Percentiles rank a stretch among this genome's conserved stretches.
Conservation (phyloP, 2,329 filamentous ascomycete genomes). For the Metarhizium guizhouense region DNA sequence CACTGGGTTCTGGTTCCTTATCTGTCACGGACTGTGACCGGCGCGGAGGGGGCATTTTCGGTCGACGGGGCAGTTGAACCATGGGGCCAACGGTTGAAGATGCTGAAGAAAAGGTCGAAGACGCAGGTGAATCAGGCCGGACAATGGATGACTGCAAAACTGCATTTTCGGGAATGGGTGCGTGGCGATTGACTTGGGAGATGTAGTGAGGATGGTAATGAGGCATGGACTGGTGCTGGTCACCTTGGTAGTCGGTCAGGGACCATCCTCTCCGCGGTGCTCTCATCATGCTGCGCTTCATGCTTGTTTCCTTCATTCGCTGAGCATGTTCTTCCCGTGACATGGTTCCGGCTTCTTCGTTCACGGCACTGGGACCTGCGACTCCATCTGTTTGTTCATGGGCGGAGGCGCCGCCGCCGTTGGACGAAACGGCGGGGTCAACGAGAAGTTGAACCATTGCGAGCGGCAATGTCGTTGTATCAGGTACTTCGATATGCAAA, state of each 20-base stretch:
- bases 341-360: conserved; percentile 15
- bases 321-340: conserved; percentile 32
- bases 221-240: conserved; percentile 10
- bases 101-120: background rate
- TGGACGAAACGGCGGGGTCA: conserved; percentile 18
- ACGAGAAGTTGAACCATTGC: conserved; percentile 25
- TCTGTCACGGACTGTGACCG: conserved; percentile 54
- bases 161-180: conserved; percentile 26
- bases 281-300: conserved; percentile 26
- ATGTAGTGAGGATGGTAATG: conserved; percentile 6
- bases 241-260: conserved; percentile 33
- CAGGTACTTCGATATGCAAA: background rate
- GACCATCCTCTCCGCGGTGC: conserved; percentile 37
- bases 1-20: conserved; percentile 45
- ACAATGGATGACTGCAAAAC: conserved; percentile 8
- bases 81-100: conserved; percentile 10
- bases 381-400: conserved; percentile 14
- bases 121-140: conserved; percentile 4
- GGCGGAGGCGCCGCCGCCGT: conserved; percentile 11
- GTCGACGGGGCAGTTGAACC: conserved; percentile 18
- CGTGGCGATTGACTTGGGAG: conserved; percentile 17
- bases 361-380: background rate
- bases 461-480: background rate
- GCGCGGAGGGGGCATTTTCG: conserved; percentile 36
- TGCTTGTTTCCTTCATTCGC: conserved; percentile 28